phyloP scores from a whole-genome alignment of 2,329 filamentous ascomycete genomes.

The Zymoseptoria pseudotritici region DNA sequence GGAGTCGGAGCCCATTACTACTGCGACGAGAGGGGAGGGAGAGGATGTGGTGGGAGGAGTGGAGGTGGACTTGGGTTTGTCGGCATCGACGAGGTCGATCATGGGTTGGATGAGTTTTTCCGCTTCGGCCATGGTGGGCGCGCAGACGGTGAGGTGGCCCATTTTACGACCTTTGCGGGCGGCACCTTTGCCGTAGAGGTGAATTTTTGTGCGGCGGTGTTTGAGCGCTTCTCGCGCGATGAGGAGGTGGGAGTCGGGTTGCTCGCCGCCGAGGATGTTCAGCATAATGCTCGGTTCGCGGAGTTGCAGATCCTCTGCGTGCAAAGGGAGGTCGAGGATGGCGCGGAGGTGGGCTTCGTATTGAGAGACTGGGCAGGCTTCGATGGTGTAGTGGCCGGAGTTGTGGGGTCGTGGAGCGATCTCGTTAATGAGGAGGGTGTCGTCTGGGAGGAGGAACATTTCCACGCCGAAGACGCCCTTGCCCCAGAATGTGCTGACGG shows the following conservation, averaged over 20 bases:
- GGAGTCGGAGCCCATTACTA: conserved; percentile 80
- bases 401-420: conserved; percentile 81
- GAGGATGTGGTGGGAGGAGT: conserved; percentile 21
- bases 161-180: conserved; percentile 88
- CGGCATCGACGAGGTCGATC: conserved; percentile 55
- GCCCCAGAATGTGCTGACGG: conserved; percentile 72
- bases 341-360: conserved; percentile 84
- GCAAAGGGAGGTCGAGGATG: conserved; percentile 62
- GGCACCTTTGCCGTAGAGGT: conserved; percentile 83
- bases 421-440: conserved; percentile 71
- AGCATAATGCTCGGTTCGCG: conserved; percentile 64
- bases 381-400: conserved; percentile 91
- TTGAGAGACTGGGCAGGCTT: conserved; percentile 82
- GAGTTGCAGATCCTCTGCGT: conserved; percentile 46
- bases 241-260: conserved; percentile 55
- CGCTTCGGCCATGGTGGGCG: conserved; percentile 59
- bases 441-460: conserved; percentile 77
- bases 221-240: conserved; percentile 51
- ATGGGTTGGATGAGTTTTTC: conserved; percentile 62
- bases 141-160: conserved; percentile 81
- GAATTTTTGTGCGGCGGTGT: conserved; percentile 54
- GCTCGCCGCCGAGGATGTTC: conserved; percentile 68
- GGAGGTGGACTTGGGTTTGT: conserved; percentile 38
- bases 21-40: conserved; percentile 55
- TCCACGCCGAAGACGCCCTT: conserved; percentile 94